Evolutionary conservation across 306 rosid genomes (phyloP).

Genomic region (Carpinus viminea): DNA sequence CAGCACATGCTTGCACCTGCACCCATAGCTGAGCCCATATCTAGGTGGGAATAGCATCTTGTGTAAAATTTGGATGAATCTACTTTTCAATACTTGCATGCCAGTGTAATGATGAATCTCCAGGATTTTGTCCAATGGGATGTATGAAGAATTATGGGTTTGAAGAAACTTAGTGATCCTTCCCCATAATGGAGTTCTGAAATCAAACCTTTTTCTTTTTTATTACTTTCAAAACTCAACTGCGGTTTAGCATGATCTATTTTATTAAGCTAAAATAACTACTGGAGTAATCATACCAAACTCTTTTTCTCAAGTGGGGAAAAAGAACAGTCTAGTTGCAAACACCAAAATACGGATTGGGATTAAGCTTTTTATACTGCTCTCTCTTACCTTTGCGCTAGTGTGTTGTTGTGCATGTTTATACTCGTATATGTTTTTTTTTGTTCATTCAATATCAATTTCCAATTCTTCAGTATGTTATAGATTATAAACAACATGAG

Average conservation of each 20-base stretch:
- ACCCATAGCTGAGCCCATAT: background rate
- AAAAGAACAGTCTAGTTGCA: background rate
- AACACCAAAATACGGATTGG: background rate
- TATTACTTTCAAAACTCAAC: background rate
- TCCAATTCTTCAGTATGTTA: background rate
- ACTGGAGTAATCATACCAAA: background rate
- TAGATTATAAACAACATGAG: slow-evolving; percentile 14
- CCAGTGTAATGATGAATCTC: background rate
- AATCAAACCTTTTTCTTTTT: background rate
- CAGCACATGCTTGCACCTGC: background rate
- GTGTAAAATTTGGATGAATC: background rate
- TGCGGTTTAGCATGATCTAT: background rate
- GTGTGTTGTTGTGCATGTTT: background rate
- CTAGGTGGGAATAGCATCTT: background rate
- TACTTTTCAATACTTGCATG: background rate
- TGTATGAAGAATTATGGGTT: background rate
- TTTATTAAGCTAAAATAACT: background rate
- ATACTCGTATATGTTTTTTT: background rate
- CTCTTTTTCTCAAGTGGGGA: background rate
- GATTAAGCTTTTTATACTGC: background rate
- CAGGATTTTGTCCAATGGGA: background rate
- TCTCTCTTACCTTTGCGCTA: background rate
- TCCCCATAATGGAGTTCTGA: background rate
- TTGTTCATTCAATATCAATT: background rate
- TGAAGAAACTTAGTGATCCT: background rate